Base-by-base conservation (phyloP, 2,329 filamentous ascomycete genomes). In the Xylariomycetidae sp. region DNA sequence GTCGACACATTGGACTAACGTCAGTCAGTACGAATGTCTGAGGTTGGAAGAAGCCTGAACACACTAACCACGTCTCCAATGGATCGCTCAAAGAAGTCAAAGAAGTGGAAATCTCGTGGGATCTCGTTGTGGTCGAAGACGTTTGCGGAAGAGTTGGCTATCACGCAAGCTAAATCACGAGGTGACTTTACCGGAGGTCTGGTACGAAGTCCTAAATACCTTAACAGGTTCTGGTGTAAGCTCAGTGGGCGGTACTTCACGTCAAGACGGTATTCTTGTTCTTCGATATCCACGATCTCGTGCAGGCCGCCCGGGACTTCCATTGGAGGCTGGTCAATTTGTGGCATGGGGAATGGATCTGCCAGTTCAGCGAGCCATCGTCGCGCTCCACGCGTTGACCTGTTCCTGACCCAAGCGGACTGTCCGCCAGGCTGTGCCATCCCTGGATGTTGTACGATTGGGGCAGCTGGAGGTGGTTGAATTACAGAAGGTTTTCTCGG, bases 71-170 rank as follows among this genome's bases (percentile, higher is more conserved):
- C 32, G 22, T 23, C 14, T 10, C 32, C 27, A 18, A 35, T 35
- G 10, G 32, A 29, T 13, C 23, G 25, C 18, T 35, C 32, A 22
- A 30, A 29, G 27, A 30, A 35, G 22, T 35, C 26, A 18, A 35
- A 35, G 15, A 35, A 35, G 7, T 29, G 19, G 16, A 30, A 35
- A 15, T 32, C 30, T 8, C n/a, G 22, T 5, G 30, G 30, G 7
- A 25, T 25, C 5, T 32, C 22, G 10, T 14, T 14, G 7, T 32
- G 8, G 15, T 24, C 15, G 19, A 32, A 25, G 10, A 32, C 20
- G 13, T 24, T 32, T 10, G 20, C 30, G 15, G 19, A 24, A 14
- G 9, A 14, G 13, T 25, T 25, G 6, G 16, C 16, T 7, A 32
- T 32, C 12, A 32, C 9, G 16, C 30, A 25, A 10, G 30, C 30